Conservation (phyloP, 257 asterid genomes). For the Solanum corneliomulleri region DNA sequence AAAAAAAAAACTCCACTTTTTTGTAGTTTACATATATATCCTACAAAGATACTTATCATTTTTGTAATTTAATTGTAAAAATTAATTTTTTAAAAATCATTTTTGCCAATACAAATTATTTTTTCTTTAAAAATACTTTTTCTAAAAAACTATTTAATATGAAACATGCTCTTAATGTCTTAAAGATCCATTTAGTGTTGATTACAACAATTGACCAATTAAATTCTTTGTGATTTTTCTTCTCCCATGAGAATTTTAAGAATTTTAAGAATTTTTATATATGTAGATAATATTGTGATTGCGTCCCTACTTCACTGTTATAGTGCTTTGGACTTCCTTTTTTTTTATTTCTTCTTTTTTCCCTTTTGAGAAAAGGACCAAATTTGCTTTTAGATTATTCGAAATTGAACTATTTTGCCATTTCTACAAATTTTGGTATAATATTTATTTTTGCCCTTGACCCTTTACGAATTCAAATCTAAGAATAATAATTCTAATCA, state of each 20-base stretch:
- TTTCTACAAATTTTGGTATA: background rate
- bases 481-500: background rate
- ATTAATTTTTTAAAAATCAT: too few relatives aligned
- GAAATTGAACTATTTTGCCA: background rate
- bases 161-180: background rate
- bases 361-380: background rate
- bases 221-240: background rate
- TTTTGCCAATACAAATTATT: background rate
- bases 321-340: background rate
- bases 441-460: background rate
- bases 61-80: too few relatives aligned
- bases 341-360: background rate
- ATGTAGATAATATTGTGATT: background rate
- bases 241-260: background rate
- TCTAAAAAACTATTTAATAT: background rate
- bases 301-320: background rate
- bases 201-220: background rate
- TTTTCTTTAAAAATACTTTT: background rate
- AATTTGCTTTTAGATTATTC: background rate
- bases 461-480: background rate
- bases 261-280: too few relatives aligned
- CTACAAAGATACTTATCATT: background rate
- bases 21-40: background rate
- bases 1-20: too few relatives aligned
- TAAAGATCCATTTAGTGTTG: background rate